Evolutionary conservation across 306 rosid species (phyloP), one percentile per base, ranked within the genome.

Genomic region (Sicyos baderoa): DNA sequence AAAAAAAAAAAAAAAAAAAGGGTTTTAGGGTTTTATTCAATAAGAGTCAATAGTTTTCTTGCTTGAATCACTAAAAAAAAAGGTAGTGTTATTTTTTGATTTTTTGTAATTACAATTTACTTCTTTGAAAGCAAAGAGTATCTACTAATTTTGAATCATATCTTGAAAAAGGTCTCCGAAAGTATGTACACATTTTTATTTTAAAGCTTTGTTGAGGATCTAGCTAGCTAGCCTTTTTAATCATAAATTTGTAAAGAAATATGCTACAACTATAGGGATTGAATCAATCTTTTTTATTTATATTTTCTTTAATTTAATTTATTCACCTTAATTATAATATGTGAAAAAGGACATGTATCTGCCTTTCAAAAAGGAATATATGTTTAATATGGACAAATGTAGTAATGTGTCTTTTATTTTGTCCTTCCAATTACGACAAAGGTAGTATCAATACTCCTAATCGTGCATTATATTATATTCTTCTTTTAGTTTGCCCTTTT

Each of bases 361-460:
- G 15, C 29, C 59, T 54, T 54, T 54, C 16, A 15, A 27, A 58
- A 29, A 59, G 19, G 45, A 29, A 8, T 60, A 60, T 60, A 16
- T 59, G 2, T 54, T 3, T 54, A 19, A 54, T 16, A 17, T 60
- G 47, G 48, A 9, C 48, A 58, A 27, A 60, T 35, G 23, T 60
- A 9, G 67, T 60, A 35, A 32, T 35, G 13, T 60, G 25, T 32
- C 49, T n/a, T 59, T 59, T 29, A 21, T 29, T 59, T 59, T 29
- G 42, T 14, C 14, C 12, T 16, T 32, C 23, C 66, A 29, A 3
- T 35, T 61, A 35, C 15, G 67, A 35, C 25, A n/a, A 61, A 35
- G 3, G 48, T 61, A 61, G 67, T 61, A 61, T 61, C 67, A 35
- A 32, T 61, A 3, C 67, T 29, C 40, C 67, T 61, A 35, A 61